Conservation (phyloP, 1,284 basidiomycete species). For the Ganoderma meredithae region DNA sequence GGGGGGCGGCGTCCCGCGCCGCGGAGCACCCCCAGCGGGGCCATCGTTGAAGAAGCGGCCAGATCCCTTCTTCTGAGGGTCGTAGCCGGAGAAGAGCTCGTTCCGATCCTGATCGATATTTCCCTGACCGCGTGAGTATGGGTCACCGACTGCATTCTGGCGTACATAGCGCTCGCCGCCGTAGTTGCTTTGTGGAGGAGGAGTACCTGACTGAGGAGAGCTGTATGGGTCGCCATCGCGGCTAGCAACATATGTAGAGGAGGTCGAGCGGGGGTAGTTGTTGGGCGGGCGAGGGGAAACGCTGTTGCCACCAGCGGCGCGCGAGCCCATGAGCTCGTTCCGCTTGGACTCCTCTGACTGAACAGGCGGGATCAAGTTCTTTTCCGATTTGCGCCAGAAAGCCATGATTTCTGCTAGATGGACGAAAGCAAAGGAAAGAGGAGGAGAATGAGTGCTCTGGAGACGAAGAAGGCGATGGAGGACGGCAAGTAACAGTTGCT, state of each 20-base stretch:
- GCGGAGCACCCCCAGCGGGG: constrained; percentile 39
- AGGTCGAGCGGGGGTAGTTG: constrained; percentile 54
- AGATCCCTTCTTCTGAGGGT: constrained; percentile 60
- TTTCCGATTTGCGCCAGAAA: constrained; percentile 73
- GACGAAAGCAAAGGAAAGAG: constrained; percentile 8
- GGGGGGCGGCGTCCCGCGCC: constrained; percentile 51
- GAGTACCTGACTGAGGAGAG: constrained; percentile 38
- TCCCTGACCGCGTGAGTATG: constrained; percentile 64
- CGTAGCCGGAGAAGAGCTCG: constrained; percentile 79
- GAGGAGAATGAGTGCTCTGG: constrained; percentile 6
- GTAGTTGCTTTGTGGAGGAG: constrained; percentile 41
- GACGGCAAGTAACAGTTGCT: constrained; percentile 27
- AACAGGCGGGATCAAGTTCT: constrained; percentile 75
- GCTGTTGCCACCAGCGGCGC: constrained; percentile 38
- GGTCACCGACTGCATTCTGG: constrained; percentile 62
- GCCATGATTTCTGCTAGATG: constrained; percentile 57
- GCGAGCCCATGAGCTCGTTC: constrained; percentile 42
- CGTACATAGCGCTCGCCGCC: constrained; percentile 56
- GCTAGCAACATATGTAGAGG: constrained; percentile 69
- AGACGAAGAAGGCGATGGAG: constrained; percentile 16
- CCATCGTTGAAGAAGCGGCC: constrained; percentile 72
- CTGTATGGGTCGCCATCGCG: constrained; percentile 65
- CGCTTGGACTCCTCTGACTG: constrained; percentile 43
- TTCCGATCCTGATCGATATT: constrained; percentile 71
- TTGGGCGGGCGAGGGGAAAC: constrained; percentile 50